Evolutionary conservation across 495 filamentous ascomycete species (phyloP), one percentile per base, ranked within the genome.

Genomic region (Thermothielavioides terrestris): DNA sequence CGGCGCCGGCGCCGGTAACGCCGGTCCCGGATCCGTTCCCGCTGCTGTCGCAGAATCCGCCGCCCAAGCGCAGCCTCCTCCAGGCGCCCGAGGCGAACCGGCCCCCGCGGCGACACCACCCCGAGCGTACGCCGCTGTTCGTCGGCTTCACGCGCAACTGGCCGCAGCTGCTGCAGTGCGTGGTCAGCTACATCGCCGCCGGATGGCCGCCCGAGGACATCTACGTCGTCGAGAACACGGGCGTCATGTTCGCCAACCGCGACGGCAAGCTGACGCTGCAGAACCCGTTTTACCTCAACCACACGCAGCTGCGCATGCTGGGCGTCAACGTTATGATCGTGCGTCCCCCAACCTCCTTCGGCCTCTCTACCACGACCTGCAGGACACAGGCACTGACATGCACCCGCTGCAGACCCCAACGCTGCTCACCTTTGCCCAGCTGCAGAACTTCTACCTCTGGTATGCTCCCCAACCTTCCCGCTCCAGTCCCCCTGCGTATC

Each of bases 221-320:
- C 49, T 75, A 75, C 46, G 70, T 83, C 6, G 66, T 83, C 18
- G 80, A 82, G 51, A 83, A 83, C 59, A 82, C 78, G 8, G 80
- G 80, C 1, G 70, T 71, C 8, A 80, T 83, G 71, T 58, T 71
- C 43, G 64, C 73, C 1, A 83, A 83, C 50, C 49, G 56, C 30
- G 56, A 70, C 8, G 64, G 64, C 0, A 58, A 63, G 20, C 63
- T 83, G 17, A 72, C 72, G 0, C 57, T 78, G 0, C 76, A 82
- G 39, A 83, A 83, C 48, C 80, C 80, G 0, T 83, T 82, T 57
- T 82, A 74, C 51, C 62, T 83, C 7, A 77, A 81, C 54, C 70
- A 80, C 49, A 70, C 72, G 1, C 72, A 75, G 35, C 62, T 83
- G 1, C 60, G 44, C 0, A 65, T 73, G 37, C 64, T 80, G 4